These are phyloP conservation scores for Fusarium brevicatenulatum DNA, from an alignment of 2,329 filamentous ascomycete species.

Conservation along the genomic window DNA sequence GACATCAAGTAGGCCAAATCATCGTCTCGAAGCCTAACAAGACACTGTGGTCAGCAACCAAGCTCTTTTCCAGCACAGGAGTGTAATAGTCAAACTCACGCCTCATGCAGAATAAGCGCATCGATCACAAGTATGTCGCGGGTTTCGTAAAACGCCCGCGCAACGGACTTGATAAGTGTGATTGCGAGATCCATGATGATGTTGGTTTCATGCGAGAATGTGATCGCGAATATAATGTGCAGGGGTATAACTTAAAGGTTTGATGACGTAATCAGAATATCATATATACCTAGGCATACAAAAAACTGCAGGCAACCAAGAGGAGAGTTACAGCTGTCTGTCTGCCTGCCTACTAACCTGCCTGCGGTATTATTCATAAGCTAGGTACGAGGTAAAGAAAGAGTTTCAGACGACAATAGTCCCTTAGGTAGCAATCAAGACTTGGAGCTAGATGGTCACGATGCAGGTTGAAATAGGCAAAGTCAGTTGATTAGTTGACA, in stretches of 20 bases:
- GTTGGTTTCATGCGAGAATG: constrained; percentile 7
- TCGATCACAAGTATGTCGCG: constrained; percentile 87
- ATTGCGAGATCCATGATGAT: constrained; percentile 66
- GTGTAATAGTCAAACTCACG: constrained; percentile 60
- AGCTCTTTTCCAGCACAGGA: constrained; percentile 47
- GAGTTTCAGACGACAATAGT: background rate
- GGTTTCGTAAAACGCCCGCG: constrained; percentile 86
- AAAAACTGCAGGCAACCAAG: background rate
- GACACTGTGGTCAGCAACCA: constrained; percentile 66
- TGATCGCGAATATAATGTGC: background rate
- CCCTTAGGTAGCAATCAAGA: background rate
- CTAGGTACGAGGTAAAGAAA: background rate
- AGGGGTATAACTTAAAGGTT: background rate
- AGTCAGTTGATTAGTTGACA: background rate
- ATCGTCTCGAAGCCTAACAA: constrained; percentile 80
- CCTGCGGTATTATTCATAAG: background rate
- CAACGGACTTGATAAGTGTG: constrained; percentile 85
- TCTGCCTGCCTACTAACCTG: background rate
- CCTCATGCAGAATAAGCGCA: constrained; percentile 84
- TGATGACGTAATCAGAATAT: background rate
- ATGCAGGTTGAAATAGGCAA: background rate
- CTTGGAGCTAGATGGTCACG: background rate
- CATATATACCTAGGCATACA: too few species aligned
- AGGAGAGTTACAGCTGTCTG: background rate
- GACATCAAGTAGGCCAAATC: constrained; percentile 88